Percentiles rank a stretch among this genome's conserved stretches.
Evolutionary conservation across 2,329 filamentous ascomycete genomes (phyloP).

Genomic region (Exophiala aquamarina): DNA sequence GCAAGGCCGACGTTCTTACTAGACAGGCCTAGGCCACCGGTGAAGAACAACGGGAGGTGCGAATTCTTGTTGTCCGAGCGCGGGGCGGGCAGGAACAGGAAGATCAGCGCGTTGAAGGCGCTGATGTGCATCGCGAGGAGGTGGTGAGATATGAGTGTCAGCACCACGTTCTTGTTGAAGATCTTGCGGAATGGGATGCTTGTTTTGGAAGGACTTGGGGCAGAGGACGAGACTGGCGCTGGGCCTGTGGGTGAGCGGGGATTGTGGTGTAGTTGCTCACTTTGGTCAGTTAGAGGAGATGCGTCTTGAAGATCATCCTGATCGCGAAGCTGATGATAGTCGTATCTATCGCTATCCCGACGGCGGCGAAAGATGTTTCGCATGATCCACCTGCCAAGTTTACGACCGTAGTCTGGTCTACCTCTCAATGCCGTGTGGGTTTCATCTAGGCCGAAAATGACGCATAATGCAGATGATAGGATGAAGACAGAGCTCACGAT

Average conservation of each 20-base stretch:
- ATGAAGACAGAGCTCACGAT: slow-evolving; percentile 65
- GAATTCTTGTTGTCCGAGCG: slow-evolving; percentile 43
- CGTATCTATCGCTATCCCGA: slow-evolving; percentile 19
- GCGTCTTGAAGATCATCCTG: slow-evolving; percentile 22
- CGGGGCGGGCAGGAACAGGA: slow-evolving; percentile 73
- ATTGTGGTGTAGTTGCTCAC: slow-evolving; percentile 32
- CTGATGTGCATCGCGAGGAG: slow-evolving; percentile 73
- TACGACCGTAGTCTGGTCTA: slow-evolving; percentile 42
- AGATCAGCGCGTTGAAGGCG: slow-evolving; percentile 74
- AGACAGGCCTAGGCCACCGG: slow-evolving; percentile 72
- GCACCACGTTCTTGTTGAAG: slow-evolving; percentile 55
- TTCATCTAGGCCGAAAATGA: slow-evolving; percentile 68
- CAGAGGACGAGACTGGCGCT: too few relatives aligned
- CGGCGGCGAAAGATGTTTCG: slow-evolving; percentile 30
- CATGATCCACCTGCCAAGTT: slow-evolving; percentile 37
- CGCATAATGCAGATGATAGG: slow-evolving; percentile 51
- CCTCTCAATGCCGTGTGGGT: slow-evolving; percentile 41
- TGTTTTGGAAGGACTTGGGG: slow-evolving; percentile 14
- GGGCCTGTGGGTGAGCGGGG: slow-evolving; percentile 31
- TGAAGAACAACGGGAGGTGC: slow-evolving; percentile 52
- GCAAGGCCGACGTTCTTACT: slow-evolving; percentile 72
- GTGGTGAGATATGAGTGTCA: slow-evolving; percentile 62
- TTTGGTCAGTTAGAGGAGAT: slow-evolving; percentile 31
- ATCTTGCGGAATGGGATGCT: slow-evolving; percentile 47
- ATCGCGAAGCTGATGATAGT: slow-evolving; percentile 38